A percentile compares a stretch with the other conserved stretches of the same genome.
phyloP scores from a whole-genome alignment of 345 rosid genomes.

The Melaleuca quinquenervia region DNA sequence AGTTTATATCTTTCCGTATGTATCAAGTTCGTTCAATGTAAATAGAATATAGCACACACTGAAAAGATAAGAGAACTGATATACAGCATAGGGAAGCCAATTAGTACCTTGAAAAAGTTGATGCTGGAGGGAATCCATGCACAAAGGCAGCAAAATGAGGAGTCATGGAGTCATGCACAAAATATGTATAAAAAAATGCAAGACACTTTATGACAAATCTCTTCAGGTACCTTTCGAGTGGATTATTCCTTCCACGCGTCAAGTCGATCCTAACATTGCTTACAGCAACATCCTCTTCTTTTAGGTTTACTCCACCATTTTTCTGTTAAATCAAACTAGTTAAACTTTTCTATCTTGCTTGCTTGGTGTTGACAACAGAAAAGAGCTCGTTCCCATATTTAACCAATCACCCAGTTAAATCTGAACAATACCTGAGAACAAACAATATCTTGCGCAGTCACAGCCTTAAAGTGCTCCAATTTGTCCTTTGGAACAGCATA shows the following conservation, averaged over 20 bases:
- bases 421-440: slow-evolving; percentile 65
- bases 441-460: slow-evolving; percentile 77
- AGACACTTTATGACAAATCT: not conserved
- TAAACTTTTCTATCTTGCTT: not conserved
- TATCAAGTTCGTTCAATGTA: not conserved
- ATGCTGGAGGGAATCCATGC: slow-evolving; percentile 42
- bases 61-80: not conserved
- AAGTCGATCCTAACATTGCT: slow-evolving; percentile 84
- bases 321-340: slow-evolving; percentile 25
- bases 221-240: slow-evolving; percentile 63
- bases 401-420: not conserved
- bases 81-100: not conserved
- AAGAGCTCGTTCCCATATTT: not conserved
- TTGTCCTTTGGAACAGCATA: slow-evolving; percentile 86
- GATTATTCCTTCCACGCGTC: slow-evolving; percentile 78
- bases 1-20: not conserved
- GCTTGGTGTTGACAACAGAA: not conserved
- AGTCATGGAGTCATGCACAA: not conserved
- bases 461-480: slow-evolving; percentile 66
- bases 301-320: slow-evolving; percentile 43
- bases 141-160: not conserved
- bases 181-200: not conserved
- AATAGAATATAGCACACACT: not conserved
- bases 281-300: slow-evolving; percentile 72
- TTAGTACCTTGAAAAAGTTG: slow-evolving; percentile 79